These are phyloP conservation scores for Emericellopsis terricola DNA, from an alignment of 495 filamentous ascomycete genomes.

Conservation along the genomic window DNA sequence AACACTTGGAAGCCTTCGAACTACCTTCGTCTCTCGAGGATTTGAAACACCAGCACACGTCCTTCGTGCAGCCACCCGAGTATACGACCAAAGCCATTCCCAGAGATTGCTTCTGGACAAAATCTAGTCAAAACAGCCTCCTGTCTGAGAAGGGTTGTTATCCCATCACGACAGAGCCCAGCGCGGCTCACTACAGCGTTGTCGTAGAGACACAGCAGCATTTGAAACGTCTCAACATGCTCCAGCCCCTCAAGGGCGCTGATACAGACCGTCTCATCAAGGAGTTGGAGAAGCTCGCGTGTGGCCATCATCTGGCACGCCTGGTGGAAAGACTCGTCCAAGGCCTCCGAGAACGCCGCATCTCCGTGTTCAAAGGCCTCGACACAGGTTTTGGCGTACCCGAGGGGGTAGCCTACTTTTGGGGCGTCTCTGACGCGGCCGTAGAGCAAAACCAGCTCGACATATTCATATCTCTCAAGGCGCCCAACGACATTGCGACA, in stretches of 20 bases:
- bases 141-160: conserved; percentile 7
- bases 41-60: neutral
- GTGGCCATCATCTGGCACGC: too few species aligned
- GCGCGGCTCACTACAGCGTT: conserved; percentile 5
- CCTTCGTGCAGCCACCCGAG: neutral
- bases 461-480: conserved; percentile 10
- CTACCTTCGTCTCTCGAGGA: neutral
- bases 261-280: conserved; percentile 4
- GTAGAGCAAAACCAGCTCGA: neutral
- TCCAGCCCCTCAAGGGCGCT: conserved; percentile 5
- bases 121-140: conserved; percentile 2
- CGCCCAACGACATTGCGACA: conserved; percentile 8
- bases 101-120: conserved; percentile 9
- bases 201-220: conserved; percentile 8
- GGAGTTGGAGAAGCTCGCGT: too few species aligned
- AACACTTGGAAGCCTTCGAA: neutral
- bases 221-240: conserved; percentile 8
- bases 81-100: conserved; percentile 5
- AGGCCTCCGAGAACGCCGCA: conserved; percentile 5
- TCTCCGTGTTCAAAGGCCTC: conserved; percentile 9
- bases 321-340: too few species aligned
- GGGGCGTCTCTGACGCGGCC: conserved; percentile 6
- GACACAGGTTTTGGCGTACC: conserved; percentile 11
- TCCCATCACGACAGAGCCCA: conserved; percentile 5
- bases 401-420: conserved; percentile 7